Evolutionary conservation across 192 early-diverging fungal species (phyloP), one percentile per base, ranked within the genome.

Genomic region (Backusella parvicylindrica): DNA sequence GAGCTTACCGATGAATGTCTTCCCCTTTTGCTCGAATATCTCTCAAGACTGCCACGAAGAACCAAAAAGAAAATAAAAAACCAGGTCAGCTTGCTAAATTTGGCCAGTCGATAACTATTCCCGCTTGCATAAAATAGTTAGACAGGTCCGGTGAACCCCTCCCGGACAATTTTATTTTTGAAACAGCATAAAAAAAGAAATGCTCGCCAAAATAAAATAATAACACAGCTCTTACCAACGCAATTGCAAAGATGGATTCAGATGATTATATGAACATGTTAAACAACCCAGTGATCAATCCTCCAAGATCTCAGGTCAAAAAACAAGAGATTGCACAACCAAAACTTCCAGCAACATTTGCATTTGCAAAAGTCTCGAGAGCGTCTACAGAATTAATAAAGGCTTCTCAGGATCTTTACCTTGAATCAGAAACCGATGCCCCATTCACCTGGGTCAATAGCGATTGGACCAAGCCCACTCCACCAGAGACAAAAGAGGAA

Each of bases 241-340:
- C n/a, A n/a, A n/a, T n/a, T n/a, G n/a, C 26, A 60, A 28, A 60
- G 28, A 60, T 60, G 53, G 23, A 26, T 60, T 60, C 53, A 12
- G 53, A 60, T n/a, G 53, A 60, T 23, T 70, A 70, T 32, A 7
- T 70, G 7, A 41, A 23, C 40, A 43, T 70, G 40, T 26, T 70
- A 26, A 70, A 70, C 37, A 70, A 70, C 40, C 68, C 68, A 16
- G 40, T 70, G 11, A 70, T 70, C 36, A 70, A 70, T 9, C 68
- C 68, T 30, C 41, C 68, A 41, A 6, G 37, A 35, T 35, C 30
- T 6, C 64, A 66, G 18, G 38, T 6, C 37, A 41, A 36, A 31
- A 40, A 23, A n/a, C 32, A 40, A 38, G 68, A 69, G 1, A 36
- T n/a, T 21, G 26, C 18, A 28, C 15, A n/a, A 7, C 26, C 38